Base-by-base conservation (phyloP, 129 eudicot genomes). In the Helichrysum umbraculigerum region DNA sequence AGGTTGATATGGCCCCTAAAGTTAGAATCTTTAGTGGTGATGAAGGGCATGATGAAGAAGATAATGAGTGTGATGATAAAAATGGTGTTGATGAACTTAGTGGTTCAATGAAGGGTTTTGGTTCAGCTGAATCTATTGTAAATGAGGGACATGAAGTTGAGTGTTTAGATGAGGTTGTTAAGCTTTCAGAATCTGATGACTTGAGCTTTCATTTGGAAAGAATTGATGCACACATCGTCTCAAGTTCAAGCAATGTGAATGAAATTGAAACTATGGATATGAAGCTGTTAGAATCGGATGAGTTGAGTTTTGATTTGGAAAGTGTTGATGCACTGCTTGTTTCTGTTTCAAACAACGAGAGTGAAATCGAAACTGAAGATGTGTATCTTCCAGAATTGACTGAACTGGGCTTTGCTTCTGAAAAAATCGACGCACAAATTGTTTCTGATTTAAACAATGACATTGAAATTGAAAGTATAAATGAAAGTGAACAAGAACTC, bases 41-140 rank as follows among this genome's bases (percentile, higher is more conserved):
- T 68, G 96, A 84, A 44, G 84, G 61, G 47, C 87, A 68, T 3
- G 47, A 17, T 69, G 96, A 82, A 44, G 86, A 44, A 44, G 88
- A 72, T 11, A 42, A 28, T 25, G 86, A 75, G 54, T 68, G 20
- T 63, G 86, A 82, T 42, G 68, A 65, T 70, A 57, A 22, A 67
- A n/a, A 41, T 58, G 58, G 34, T 34, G 69, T 12, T 15, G 81
- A 52, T 56, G 56, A 52, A 37, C 41, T n/a, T 4, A 42, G 35
- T 70, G 81, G 47, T 65, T 34, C 68, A 17, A 42, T 44, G 5
- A 44, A 12, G 52, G 52, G 12, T 62, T 69, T 16, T 30, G 70
- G n/a, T 59, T 58, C 30, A 33, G 63, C 32, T 6, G 76, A 78
- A 51, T 69, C 35, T 35, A 15, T 7, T 63, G 77, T 12, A 11